These are phyloP conservation scores for Saccharomyces hybrid DNA, from an alignment of 1,139 yeast species.

Conservation along the genomic window DNA sequence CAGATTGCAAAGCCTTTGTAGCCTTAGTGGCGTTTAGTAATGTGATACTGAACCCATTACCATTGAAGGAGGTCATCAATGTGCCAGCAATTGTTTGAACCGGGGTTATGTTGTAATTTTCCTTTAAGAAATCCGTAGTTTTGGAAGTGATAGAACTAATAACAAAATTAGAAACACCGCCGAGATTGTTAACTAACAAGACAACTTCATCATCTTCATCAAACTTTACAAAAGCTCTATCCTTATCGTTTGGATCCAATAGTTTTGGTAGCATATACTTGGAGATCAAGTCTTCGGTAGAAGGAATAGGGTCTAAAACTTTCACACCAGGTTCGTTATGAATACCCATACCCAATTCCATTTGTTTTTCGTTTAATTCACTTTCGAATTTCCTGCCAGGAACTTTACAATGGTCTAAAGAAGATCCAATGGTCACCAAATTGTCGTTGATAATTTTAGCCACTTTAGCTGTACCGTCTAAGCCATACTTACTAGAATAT, in stretches of 20 bases:
- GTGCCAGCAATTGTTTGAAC: conserved; percentile 62
- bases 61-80: conserved; percentile 76
- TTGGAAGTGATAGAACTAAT: conserved; percentile 54
- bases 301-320: conserved; percentile 64
- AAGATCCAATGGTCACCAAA: conserved; percentile 81
- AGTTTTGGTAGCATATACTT: conserved; percentile 45
- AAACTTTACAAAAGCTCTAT: conserved; percentile 66
- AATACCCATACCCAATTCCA: conserved; percentile 91
- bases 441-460: conserved; percentile 58
- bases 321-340: conserved; percentile 89
- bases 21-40: conserved; percentile 56
- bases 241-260: conserved; percentile 50
- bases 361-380: conserved; percentile 50
- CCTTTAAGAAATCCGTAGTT: conserved; percentile 37
- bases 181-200: conserved; percentile 67
- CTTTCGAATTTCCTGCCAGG: conserved; percentile 65
- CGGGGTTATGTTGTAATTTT: conserved; percentile 52
- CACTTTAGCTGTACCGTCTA: conserved; percentile 46
- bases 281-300: conserved; percentile 47
- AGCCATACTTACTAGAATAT: conserved; percentile 36
- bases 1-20: conserved; percentile 30
- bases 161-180: conserved; percentile 78
- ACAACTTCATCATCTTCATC: conserved; percentile 56
- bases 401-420: conserved; percentile 80
- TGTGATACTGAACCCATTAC: conserved; percentile 86